Evolutionary conservation across 345 rosid genomes (phyloP).

Genomic region (Arabidopsis arenosa): DNA sequence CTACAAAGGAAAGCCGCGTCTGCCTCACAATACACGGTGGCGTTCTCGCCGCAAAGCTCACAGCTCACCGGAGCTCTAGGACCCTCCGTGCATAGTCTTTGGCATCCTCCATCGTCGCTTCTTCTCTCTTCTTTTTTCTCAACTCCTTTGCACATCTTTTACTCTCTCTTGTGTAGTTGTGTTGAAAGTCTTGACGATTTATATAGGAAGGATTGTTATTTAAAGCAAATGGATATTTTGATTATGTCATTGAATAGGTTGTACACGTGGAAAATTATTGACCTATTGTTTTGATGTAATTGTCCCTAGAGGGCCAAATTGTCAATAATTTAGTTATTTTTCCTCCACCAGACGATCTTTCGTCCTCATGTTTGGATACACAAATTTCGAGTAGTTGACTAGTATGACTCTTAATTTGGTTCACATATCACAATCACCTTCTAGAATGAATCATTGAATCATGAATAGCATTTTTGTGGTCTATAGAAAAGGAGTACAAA

Average conservation of each 20-base stretch:
- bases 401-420: slow-evolving; percentile 4
- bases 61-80: slow-evolving; percentile 45
- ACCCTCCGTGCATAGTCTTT: neutral
- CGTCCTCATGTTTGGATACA: slow-evolving; percentile 28
- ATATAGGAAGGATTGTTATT: neutral
- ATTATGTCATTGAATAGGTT: neutral
- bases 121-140: slow-evolving; percentile 38
- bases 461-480: slow-evolving; percentile 28
- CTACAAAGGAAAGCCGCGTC: slow-evolving; percentile 70
- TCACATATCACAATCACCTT: slow-evolving; percentile 27
- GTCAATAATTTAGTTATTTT: slow-evolving; percentile 21
- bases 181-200: neutral
- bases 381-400: slow-evolving; percentile 21
- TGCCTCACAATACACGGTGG: slow-evolving; percentile 72
- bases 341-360: slow-evolving; percentile 23
- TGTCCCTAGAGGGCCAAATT: neutral
- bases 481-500: neutral
- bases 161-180: neutral
- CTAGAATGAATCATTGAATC: slow-evolving; percentile 14
- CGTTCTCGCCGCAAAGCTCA: slow-evolving; percentile 67
- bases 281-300: slow-evolving; percentile 12
- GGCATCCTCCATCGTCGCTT: neutral
- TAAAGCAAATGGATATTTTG: slow-evolving; percentile 11
- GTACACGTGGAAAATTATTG: slow-evolving; percentile 19
- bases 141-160: slow-evolving; percentile 57